phyloP scores from a whole-genome alignment of 2,329 filamentous ascomycete genomes.

The Cercospora citrullina region DNA sequence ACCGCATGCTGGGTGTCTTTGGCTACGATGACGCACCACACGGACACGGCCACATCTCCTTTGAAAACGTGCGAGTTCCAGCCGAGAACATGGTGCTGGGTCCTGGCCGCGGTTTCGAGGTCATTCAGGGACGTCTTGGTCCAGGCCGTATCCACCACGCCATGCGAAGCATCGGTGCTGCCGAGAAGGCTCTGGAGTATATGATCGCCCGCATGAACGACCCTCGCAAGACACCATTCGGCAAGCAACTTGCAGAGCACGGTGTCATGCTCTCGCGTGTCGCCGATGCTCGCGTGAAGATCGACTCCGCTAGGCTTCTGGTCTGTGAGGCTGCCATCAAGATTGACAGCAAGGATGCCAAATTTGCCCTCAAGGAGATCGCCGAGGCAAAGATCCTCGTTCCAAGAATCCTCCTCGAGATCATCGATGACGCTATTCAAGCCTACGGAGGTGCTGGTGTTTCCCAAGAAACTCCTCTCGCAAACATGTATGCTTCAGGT shows the following conservation, averaged over 20 bases:
- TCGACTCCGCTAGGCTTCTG: slow-evolving; percentile 84
- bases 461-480: slow-evolving; percentile 89
- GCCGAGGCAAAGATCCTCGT: slow-evolving; percentile 93
- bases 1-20: slow-evolving; percentile 92
- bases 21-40: slow-evolving; percentile 97
- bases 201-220: slow-evolving; percentile 95
- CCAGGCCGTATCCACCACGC: slow-evolving; percentile 97
- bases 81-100: slow-evolving; percentile 82
- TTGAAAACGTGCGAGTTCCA: slow-evolving; percentile 87
- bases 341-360: slow-evolving; percentile 87
- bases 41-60: slow-evolving; percentile 89
- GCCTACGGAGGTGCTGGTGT: slow-evolving; percentile 87
- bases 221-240: slow-evolving; percentile 84
- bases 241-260: slow-evolving; percentile 81
- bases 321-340: slow-evolving; percentile 94
- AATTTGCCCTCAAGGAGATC: slow-evolving; percentile 88
- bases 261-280: slow-evolving; percentile 96
- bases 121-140: slow-evolving; percentile 94
- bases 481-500: slow-evolving; percentile 49
- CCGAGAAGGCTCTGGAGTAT: slow-evolving; percentile 90
- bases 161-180: slow-evolving; percentile 89
- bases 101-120: slow-evolving; percentile 92
- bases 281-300: slow-evolving; percentile 86
- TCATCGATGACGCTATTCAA: slow-evolving; percentile 88
- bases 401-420: slow-evolving; percentile 74